These are phyloP conservation scores for Fusarium continuum DNA, from an alignment of 2,329 filamentous ascomycete species.

Conservation along the genomic window DNA sequence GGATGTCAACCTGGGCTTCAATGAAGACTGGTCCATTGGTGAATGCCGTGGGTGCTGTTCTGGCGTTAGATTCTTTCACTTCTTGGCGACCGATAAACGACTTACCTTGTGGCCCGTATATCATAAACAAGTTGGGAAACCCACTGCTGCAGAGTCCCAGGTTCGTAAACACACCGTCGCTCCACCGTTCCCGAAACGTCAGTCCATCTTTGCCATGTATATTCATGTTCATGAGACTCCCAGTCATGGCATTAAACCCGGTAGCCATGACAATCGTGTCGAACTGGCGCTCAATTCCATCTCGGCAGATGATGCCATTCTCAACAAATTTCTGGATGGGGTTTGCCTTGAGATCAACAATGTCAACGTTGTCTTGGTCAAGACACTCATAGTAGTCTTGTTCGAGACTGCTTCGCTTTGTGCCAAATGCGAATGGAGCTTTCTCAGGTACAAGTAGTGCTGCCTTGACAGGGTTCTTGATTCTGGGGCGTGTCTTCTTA, in stretches of 20 bases:
- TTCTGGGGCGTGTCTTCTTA: constrained; percentile 53
- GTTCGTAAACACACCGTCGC: neutral
- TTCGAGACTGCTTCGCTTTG: neutral
- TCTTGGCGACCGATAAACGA: too few relatives aligned
- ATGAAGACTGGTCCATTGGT: neutral
- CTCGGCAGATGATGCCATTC: neutral
- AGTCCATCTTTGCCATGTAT: neutral
- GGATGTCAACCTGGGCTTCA: neutral
- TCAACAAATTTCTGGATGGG: neutral
- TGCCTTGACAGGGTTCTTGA: constrained; percentile 33
- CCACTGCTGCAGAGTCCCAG: neutral
- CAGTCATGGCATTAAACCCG: constrained; percentile 18
- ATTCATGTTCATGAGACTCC: neutral
- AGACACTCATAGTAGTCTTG: constrained; percentile 11
- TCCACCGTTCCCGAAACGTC: neutral
- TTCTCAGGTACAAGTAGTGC: neutral
- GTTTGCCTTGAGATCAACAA: constrained; percentile 7
- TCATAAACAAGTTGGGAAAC: constrained; percentile 2
- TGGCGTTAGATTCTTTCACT: too few relatives aligned
- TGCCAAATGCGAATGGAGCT: constrained; percentile 3
- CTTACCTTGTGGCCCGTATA: neutral
- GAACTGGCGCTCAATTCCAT: neutral
- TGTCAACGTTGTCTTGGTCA: constrained; percentile 11
- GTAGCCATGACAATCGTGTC: constrained; percentile 13
- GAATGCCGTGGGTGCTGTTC: neutral